Base-by-base conservation (phyloP, 208 protist genomes). In the Trypanosoma scelopori region DNA sequence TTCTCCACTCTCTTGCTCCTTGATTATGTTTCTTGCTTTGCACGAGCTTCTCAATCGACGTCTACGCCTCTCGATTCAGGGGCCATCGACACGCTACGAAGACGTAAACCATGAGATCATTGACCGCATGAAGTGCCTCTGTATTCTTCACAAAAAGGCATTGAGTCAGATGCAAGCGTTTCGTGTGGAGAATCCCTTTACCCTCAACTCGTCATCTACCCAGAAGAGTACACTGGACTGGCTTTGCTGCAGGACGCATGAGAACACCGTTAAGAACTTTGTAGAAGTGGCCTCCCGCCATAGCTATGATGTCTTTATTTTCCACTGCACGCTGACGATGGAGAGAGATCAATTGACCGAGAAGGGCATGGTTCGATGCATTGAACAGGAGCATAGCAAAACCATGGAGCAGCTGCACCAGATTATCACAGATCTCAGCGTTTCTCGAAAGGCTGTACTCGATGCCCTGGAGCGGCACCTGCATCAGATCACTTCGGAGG, bases 251-350 rank as follows among this genome's bases (percentile, higher is more conserved):
- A 60, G n/a, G 45, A 67, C 22, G 45, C 63, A 50, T 45, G 65
- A 52, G 84, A 77, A 55, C 65, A 84, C 62, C 60, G 84, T 82
- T 32, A 67, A 74, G 43, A 85, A 82, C 18, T 96, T 92, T 78
- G 85, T 80, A 12, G 85, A 93, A 66, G 76, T 96, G 32, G 85
- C 85, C 32, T 93, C 91, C 18, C 82, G 87, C 5, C 59, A 61
- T 13, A 87, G 92, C 57, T 96, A 91, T 73, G 87, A 83, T 65
- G 61, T 58, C 6, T 93, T 96, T 62, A 65, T 91, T 46, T 79
- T 82, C 69, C 74, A 80, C 20, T 96, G 91, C 64, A 69, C 76
- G 16, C 50, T 89, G 16, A 65, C 71, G 18, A 63, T 74, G 53
- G 85, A 96, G 65, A 67, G 79, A 46, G 87, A 84, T 64, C 71